Base-by-base conservation (phyloP, 2,329 filamentous ascomycete genomes). In the Aureobasidium sp. region DNA sequence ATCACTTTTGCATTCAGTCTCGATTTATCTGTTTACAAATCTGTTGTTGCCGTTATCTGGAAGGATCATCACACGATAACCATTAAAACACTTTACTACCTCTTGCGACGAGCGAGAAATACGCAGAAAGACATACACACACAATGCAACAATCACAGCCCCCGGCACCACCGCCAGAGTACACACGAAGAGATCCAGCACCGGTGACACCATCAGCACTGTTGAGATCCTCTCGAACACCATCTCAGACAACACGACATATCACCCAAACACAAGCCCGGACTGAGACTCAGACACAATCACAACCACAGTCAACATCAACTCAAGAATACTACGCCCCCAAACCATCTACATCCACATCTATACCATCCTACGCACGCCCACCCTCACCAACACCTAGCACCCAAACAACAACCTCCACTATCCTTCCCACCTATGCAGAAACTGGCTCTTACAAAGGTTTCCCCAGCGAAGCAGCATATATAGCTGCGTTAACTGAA, bases 391-490 rank as follows among this genome's bases (percentile, higher is more conserved):
- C 50, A 18, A 47, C 60, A 4, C 60, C 60, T 20, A 64, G 60
- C 50, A 53, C 60, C 3, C 58, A 51, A 42, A 61, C 58, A 23
- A 62, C 47, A 9, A 27, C 59, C 9, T 54, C 60, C 10, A 64
- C 60, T 2, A 33, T 55, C 38, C 60, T 64, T 4, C 60, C 60
- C 13, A 33, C 38, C 20, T 64, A 64, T 29, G 59, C 45, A 16
- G 27, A 62, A 23, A 45, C 48, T 15, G 48, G 36, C n/a, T 45
- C 27, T 27, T 76, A 75, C 56, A 67, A 69, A 31, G 73, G 75
- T 25, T 76, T 75, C 50, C 69, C 74, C 5, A 72, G 69, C 9
- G 68, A 73, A 67, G 69, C 67, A 33, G 68, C 70, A 45, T 76
- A 76, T 33, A 69, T 75, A 9, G 67, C 67, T 4, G 73, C 74